Base-by-base conservation (phyloP, 192 early-diverging fungal genomes). In the Physocladia obscura region DNA sequence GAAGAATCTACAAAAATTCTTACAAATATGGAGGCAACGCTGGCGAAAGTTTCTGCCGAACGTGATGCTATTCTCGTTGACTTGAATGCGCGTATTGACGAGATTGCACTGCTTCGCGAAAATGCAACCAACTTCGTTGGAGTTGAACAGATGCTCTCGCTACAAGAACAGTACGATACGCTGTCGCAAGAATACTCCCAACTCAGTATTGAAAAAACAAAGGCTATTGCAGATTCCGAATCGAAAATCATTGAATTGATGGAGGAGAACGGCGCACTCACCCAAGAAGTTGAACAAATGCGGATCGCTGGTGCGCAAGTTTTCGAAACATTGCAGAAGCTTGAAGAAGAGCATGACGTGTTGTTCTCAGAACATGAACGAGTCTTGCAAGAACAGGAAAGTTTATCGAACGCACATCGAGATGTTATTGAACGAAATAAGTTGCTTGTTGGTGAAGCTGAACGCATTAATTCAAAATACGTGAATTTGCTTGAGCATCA, bases 341-440 rank as follows among this genome's bases (percentile, higher is more conserved):
- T 31, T 29, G 29, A 52, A 44, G 34, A 19, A 19, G 52, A 54
- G 15, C 21, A 56, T 21, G 52, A 68, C 2, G 51, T 22, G 39
- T 37, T 68, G 22, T 40, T 56, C 24, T 31, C 27, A 39, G 65
- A 68, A 37, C 54, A 68, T 29, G 62, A 65, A 30, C 44, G 47
- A 26, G 22, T 51, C 27, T 65, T 65, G 62, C 47, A 19, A 19
- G 48, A 51, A 1, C 27, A 32, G 0, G 62, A 65, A 29, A 19
- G 4, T 11, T 27, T 51, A 17, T 4, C 6, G 3, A 13, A 19
- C 4, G 5, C 22, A 2, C 15, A 50, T 19, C 5, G 5, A 31
- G 48, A 65, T 19, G 32, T 65, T 11, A 27, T 21, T 19, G 0
- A 34, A 40, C 59, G 44, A 26, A 62, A 62, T 27, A 8, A 44